A percentile compares a stretch with the other conserved stretches of the same genome.
Evolutionary conservation across 2,329 filamentous ascomycete species (phyloP).

Genomic region (Grosmannia penicillata): DNA sequence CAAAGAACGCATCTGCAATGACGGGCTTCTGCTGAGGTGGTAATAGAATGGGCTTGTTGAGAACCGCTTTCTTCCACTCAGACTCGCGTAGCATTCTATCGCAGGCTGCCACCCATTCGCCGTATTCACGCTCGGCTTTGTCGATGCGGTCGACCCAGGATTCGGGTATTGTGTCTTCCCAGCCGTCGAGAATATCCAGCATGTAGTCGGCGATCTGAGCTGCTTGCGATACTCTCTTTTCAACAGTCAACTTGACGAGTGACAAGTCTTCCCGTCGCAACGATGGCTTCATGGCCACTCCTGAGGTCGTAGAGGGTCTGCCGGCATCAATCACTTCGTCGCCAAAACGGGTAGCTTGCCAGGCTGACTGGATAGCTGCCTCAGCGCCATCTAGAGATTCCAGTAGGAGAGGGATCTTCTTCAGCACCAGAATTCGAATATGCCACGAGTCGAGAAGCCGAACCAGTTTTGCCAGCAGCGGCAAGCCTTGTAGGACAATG

Average conservation of each 20-base stretch:
- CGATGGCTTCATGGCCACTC: constrained; percentile 9
- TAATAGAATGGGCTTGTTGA: not conserved
- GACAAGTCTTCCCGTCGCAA: constrained; percentile 31
- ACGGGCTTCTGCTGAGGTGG: constrained; percentile 1
- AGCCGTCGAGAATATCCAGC: constrained; percentile 74
- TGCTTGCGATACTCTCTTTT: constrained; percentile 51
- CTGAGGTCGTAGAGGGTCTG: not conserved
- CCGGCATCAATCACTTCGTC: constrained; percentile 4
- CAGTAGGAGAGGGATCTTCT: constrained; percentile 56
- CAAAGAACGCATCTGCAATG: no score
- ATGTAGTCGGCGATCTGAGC: constrained; percentile 68
- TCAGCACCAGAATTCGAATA: constrained; percentile 58
- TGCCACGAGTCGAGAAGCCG: constrained; percentile 66
- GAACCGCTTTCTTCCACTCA: constrained; percentile 27
- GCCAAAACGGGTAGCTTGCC: constrained; percentile 37
- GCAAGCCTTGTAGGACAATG: constrained; percentile 78
- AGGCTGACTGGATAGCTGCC: constrained; percentile 48
- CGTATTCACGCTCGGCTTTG: constrained; percentile 59
- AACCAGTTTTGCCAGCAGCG: constrained; percentile 60
- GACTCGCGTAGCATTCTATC: constrained; percentile 59
- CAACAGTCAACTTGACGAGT: constrained; percentile 48
- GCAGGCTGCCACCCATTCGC: constrained; percentile 65
- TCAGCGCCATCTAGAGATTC: constrained; percentile 51
- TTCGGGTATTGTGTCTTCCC: constrained; percentile 71
- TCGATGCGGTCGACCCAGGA: constrained; percentile 82